Evolutionary conservation across 2,329 filamentous ascomycete species (phyloP), one percentile per base, ranked within the genome.

Genomic region (Colletotrichum melonis): DNA sequence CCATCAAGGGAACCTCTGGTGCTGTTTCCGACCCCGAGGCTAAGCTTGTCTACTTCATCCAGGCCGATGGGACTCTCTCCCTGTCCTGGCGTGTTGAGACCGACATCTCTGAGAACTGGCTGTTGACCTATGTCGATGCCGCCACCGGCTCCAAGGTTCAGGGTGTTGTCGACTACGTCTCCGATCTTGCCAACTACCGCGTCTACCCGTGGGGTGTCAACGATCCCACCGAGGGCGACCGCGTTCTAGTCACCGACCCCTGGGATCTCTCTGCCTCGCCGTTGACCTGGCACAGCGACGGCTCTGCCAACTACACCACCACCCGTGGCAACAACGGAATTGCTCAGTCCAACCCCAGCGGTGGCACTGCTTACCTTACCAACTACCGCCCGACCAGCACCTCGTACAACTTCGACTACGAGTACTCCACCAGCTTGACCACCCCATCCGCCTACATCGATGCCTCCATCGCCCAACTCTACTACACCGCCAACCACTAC

Each of bases 271-370:
- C 62, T 9, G 68, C 76, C 35, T 79, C 84, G 24, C 88, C 86
- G 28, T 86, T 88, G 63, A 85, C 83, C 32, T 90, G 87, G 87
- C 82, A 86, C 73, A 80, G 78, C 52, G 83, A 85, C 63, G 87
- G 86, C n/a, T 78, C 75, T 3, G 87, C 86, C 6, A 82, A 77
- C 19, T 89, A 85, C 78, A 85, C 83, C 28, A 86, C 82, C 7
- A 87, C 86, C 16, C 83, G 84, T 30, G 88, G 88, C 60, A 90
- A 90, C 82, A 90, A 90, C 77, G 88, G 76, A 63, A 84, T 87
- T 55, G 86, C 87, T 2, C 87, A 89, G 74, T 83, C 79, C 60
- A 88, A 89, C 80, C 84, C 84, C 63, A 80, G 80, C 56, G 86
- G 82, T 35, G 83, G 83, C 35, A 80, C 77, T 46, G 42, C 67